Conservation (phyloP, 352 stramenopile species). For the Nothophytophthora sp. region DNA sequence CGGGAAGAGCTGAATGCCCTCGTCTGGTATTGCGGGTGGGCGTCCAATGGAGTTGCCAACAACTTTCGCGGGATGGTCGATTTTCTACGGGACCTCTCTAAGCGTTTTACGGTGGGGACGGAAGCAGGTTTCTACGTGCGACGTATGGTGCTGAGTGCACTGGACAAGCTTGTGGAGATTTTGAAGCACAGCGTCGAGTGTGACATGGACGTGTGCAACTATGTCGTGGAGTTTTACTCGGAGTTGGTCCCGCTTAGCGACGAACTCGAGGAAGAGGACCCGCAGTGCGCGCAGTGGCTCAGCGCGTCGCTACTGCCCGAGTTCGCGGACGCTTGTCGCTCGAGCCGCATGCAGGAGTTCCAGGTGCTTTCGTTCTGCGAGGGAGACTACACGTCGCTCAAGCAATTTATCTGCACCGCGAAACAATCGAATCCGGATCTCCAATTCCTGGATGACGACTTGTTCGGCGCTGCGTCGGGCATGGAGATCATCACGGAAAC, state of each 20-base stretch:
- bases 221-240: constrained; percentile 60
- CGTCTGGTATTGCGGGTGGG: constrained; percentile 64
- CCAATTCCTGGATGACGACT: constrained; percentile 75
- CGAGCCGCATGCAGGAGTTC: constrained; percentile 59
- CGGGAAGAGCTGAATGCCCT: constrained; percentile 63
- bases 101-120: constrained; percentile 18
- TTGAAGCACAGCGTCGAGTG: constrained; percentile 75
- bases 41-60: constrained; percentile 16
- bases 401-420: constrained; percentile 67
- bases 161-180: constrained; percentile 77
- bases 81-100: constrained; percentile 48
- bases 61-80: constrained; percentile 46
- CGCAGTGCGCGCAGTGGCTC: constrained; percentile 77
- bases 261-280: constrained; percentile 49
- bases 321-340: constrained; percentile 72
- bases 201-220: constrained; percentile 59
- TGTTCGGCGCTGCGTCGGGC: constrained; percentile 60
- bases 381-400: constrained; percentile 66
- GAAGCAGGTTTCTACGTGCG: constrained; percentile 52
- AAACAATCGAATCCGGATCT: constrained; percentile 62
- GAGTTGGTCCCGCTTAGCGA: constrained; percentile 68
- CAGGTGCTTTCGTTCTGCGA: constrained; percentile 66
- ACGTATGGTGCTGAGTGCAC: constrained; percentile 71
- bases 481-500: constrained; percentile 80
- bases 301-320: constrained; percentile 58